Evolutionary conservation across 805 yeast genomes (phyloP).

Genomic region (Starmerella scarabaei): DNA sequence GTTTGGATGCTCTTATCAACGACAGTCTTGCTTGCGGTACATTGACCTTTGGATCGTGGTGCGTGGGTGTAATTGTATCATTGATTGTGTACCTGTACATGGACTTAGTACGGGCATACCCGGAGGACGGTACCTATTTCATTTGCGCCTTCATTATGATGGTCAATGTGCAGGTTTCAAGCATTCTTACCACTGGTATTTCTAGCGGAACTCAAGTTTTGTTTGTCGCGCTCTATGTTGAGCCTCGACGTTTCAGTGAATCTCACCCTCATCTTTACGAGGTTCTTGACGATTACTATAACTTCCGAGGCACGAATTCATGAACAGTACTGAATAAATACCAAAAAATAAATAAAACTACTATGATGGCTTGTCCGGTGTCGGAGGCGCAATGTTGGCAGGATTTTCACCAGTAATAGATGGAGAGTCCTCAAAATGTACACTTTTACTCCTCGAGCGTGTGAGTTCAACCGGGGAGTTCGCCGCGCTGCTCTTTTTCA

Average conservation of each 20-base stretch:
- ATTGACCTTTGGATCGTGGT: conserved; percentile 57
- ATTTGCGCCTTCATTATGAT: conserved; percentile 61
- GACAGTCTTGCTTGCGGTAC: conserved; percentile 75
- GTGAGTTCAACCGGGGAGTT: background rate
- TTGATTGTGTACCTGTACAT: conserved; percentile 54
- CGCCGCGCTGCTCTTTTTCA: conserved; percentile 1
- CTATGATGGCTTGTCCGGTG: background rate
- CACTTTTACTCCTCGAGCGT: conserved; percentile 19
- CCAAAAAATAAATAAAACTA: background rate
- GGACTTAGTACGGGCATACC: conserved; percentile 56
- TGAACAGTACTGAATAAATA: no score
- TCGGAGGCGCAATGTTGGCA: background rate
- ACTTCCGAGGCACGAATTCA: background rate
- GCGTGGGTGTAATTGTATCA: conserved; percentile 55
- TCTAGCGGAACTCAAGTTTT: conserved; percentile 75
- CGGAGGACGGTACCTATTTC: conserved; percentile 33
- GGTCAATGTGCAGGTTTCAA: conserved; percentile 62
- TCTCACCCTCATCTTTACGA: conserved; percentile 43
- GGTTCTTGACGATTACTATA: background rate
- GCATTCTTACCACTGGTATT: conserved; percentile 58
- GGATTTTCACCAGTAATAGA: conserved; percentile 5
- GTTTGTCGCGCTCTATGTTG: conserved; percentile 68
- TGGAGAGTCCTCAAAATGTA: conserved; percentile 20
- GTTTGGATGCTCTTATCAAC: conserved; percentile 71
- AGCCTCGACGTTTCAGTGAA: conserved; percentile 68